These are phyloP conservation scores for Russula ochroleuca DNA, from an alignment of 768 basidiomycete genomes.

Conservation along the genomic window DNA sequence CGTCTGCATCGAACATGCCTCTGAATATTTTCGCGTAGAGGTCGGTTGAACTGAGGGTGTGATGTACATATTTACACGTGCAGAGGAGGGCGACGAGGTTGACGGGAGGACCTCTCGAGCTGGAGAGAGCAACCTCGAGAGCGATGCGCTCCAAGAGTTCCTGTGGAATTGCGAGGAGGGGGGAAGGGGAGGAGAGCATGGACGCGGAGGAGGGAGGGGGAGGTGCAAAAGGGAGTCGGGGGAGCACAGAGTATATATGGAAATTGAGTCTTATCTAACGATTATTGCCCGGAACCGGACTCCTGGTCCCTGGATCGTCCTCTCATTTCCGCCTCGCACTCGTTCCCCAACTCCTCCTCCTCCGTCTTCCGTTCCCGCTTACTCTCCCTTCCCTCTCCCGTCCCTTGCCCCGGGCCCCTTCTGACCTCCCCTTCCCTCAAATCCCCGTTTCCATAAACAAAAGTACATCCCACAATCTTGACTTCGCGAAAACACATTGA, in stretches of 20 bases:
- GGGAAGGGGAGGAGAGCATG: constrained; percentile 8
- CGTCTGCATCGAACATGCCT: constrained; percentile 51
- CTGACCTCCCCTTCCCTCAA: constrained; percentile 11
- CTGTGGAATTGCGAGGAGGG: constrained; percentile 36
- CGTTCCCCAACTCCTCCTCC: constrained; percentile 1
- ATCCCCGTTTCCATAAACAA: constrained; percentile 19
- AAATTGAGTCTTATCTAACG: neutral
- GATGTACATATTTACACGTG: constrained; percentile 41
- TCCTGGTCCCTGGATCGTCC: neutral
- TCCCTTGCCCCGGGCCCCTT: neutral
- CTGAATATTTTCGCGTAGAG: constrained; percentile 55
- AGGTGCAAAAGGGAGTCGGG: constrained; percentile 9
- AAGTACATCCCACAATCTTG: neutral
- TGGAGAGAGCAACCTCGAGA: constrained; percentile 42
- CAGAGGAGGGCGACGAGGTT: constrained; percentile 47
- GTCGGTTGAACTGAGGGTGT: constrained; percentile 36
- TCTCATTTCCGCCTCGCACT: constrained; percentile 21
- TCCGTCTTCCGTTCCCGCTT: constrained; percentile 10
- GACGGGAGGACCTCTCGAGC: constrained; percentile 45
- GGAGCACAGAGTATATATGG: constrained; percentile 24
- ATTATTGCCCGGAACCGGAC: neutral
- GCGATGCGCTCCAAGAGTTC: constrained; percentile 50
- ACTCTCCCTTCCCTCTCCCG: constrained; percentile 8
- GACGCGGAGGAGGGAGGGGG: neutral
- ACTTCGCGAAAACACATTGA: constrained; percentile 10